These are phyloP conservation scores for Volvox reticuliferus DNA, from an alignment of 139 green algal genomes.

Conservation along the genomic window DNA sequence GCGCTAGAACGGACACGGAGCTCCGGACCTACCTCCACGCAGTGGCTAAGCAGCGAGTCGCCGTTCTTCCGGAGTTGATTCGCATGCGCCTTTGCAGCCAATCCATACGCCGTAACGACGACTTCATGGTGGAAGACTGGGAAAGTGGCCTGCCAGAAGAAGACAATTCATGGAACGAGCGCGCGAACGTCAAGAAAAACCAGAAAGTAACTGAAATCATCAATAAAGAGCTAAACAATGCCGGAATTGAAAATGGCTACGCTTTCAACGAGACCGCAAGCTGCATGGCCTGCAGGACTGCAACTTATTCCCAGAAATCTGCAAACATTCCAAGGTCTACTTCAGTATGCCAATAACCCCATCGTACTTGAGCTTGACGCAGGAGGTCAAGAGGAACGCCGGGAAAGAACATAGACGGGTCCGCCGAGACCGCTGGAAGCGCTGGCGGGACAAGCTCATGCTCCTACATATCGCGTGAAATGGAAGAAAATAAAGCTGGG, in stretches of 20 bases:
- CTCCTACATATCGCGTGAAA: background rate
- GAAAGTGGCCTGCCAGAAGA: constrained; percentile 43
- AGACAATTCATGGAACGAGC: background rate
- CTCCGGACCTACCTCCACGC: constrained; percentile 52
- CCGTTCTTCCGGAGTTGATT: constrained; percentile 65
- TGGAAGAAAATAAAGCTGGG: too few relatives aligned
- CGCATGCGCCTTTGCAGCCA: constrained; percentile 62
- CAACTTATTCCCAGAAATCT: background rate
- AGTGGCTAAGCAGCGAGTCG: constrained; percentile 70
- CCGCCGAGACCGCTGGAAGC: background rate
- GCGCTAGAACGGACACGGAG: constrained; percentile 29
- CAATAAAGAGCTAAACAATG: background rate
- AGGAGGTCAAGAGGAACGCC: constrained; percentile 26
- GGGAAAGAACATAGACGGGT: constrained; percentile 32
- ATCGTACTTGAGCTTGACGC: constrained; percentile 20
- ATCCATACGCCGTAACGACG: constrained; percentile 50
- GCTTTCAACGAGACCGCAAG: background rate
- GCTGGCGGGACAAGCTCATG: background rate
- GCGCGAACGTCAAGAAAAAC: background rate
- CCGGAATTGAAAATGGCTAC: background rate
- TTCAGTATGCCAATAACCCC: background rate
- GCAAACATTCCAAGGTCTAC: background rate
- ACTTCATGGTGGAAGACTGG: constrained; percentile 54
- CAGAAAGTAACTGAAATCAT: background rate
- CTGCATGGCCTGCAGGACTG: background rate